A percentile compares a stretch with the other conserved stretches of the same genome.
phyloP scores from a whole-genome alignment of 768 basidiomycete genomes.

The Termitomyces eurrhizus region DNA sequence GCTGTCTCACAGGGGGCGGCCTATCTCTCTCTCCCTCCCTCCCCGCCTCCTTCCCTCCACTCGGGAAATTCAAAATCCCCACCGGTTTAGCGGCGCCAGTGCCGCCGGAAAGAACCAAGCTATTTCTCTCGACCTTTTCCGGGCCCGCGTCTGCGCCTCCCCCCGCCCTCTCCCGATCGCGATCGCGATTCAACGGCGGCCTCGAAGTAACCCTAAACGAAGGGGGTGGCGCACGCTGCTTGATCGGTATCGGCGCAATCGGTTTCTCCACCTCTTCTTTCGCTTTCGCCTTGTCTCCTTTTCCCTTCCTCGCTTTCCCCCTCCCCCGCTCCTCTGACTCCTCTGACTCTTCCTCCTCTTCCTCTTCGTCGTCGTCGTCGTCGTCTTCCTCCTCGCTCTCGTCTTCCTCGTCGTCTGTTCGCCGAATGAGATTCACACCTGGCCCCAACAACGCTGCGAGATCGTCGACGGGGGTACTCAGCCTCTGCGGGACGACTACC shows the following conservation, averaged over 20 bases:
- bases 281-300: constrained; percentile 11
- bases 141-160: background rate
- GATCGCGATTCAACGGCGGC: constrained; percentile 33
- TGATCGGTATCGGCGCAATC: constrained; percentile 58
- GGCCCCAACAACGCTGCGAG: constrained; percentile 39
- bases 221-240: constrained; percentile 48
- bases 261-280: constrained; percentile 14
- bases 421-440: constrained; percentile 37
- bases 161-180: background rate
- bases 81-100: background rate
- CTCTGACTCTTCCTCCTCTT: constrained; percentile 18
- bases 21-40: background rate
- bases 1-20: constrained; percentile 23
- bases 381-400: constrained; percentile 19
- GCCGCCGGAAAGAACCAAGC: background rate
- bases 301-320: constrained; percentile 18
- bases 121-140: background rate
- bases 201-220: constrained; percentile 63
- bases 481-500: constrained; percentile 6
- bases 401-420: constrained; percentile 27
- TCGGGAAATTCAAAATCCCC: constrained; percentile 9
- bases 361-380: constrained; percentile 19
- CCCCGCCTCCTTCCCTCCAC: background rate
- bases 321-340: constrained; percentile 23
- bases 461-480: constrained; percentile 36